These are phyloP conservation scores for Alternaria sp. DNA, from an alignment of 2,329 filamentous ascomycete genomes.

Conservation along the genomic window DNA sequence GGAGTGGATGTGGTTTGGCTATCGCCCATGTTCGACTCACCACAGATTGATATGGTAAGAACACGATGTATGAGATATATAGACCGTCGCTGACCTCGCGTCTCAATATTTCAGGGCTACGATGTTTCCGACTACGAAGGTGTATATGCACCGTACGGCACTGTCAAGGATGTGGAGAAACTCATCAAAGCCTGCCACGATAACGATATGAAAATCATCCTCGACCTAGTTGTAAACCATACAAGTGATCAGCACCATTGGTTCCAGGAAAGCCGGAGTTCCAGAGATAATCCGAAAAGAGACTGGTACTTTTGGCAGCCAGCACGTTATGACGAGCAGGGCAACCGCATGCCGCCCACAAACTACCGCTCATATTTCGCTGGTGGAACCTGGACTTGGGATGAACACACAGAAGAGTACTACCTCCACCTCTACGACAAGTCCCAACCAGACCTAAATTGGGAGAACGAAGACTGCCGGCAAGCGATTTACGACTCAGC, in stretches of 20 bases:
- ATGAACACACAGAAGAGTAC: conserved; percentile 55
- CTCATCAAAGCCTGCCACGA: conserved; percentile 66
- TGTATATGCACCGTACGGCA: conserved; percentile 71
- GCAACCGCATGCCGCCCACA: conserved; percentile 64
- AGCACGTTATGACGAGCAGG: conserved; percentile 59
- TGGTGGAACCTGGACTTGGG: conserved; percentile 53
- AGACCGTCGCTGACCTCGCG: not conserved
- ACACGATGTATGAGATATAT: not conserved
- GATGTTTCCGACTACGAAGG: conserved; percentile 72
- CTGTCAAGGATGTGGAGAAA: conserved; percentile 68
- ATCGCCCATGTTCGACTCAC: conserved; percentile 69
- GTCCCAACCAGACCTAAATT: conserved; percentile 57
- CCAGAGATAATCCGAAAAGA: conserved; percentile 67
- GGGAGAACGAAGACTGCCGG: conserved; percentile 55
- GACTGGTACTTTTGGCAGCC: conserved; percentile 76
- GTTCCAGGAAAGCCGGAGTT: conserved; percentile 71
- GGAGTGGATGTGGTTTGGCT: conserved; percentile 72
- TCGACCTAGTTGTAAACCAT: conserved; percentile 81
- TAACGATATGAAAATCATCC: conserved; percentile 72
- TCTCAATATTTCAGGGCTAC: conserved; percentile 56
- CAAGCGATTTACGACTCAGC: conserved; percentile 54
- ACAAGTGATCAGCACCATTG: conserved; percentile 74
- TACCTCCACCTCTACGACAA: conserved; percentile 56
- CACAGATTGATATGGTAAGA: conserved; percentile 66
- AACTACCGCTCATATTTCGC: conserved; percentile 56